Evolutionary conservation across 345 rosid species (phyloP).

Genomic region (Triadica sebifera): DNA sequence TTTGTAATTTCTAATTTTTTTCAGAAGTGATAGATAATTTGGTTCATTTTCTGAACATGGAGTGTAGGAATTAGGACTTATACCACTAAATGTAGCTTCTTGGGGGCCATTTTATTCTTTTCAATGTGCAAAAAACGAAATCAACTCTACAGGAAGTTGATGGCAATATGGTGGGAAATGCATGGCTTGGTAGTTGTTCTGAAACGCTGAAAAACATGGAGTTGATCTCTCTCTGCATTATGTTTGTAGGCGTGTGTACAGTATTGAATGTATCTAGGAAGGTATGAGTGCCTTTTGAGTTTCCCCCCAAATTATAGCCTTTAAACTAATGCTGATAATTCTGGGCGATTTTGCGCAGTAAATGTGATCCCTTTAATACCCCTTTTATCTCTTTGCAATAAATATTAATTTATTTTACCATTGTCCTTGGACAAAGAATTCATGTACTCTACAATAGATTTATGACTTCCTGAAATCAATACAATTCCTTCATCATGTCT

Average conservation of each 20-base stretch:
- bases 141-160: slow-evolving; percentile 27
- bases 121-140: slow-evolving; percentile 44
- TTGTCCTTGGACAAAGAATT: background rate
- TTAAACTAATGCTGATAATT: background rate
- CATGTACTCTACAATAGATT: background rate
- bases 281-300: slow-evolving; percentile 39
- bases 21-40: slow-evolving; percentile 14
- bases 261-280: slow-evolving; percentile 86
- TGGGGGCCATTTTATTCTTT: slow-evolving; percentile 95
- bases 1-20: slow-evolving; percentile 9
- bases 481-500: background rate
- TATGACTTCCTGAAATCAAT: background rate
- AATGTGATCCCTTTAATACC: background rate
- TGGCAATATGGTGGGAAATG: slow-evolving; percentile 38
- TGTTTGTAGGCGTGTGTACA: slow-evolving; percentile 73
- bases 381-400: background rate
- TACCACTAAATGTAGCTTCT: slow-evolving; percentile 57
- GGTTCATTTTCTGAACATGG: slow-evolving; percentile 22
- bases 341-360: background rate
- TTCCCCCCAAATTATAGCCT: background rate
- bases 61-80: slow-evolving; percentile 76
- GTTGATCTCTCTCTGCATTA: slow-evolving; percentile 58
- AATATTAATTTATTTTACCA: background rate
- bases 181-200: slow-evolving; percentile 81
- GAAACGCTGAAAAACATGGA: slow-evolving; percentile 51